phyloP scores from a whole-genome alignment of 2,329 filamentous ascomycete genomes.

The Neofusicoccum cordaticola region DNA sequence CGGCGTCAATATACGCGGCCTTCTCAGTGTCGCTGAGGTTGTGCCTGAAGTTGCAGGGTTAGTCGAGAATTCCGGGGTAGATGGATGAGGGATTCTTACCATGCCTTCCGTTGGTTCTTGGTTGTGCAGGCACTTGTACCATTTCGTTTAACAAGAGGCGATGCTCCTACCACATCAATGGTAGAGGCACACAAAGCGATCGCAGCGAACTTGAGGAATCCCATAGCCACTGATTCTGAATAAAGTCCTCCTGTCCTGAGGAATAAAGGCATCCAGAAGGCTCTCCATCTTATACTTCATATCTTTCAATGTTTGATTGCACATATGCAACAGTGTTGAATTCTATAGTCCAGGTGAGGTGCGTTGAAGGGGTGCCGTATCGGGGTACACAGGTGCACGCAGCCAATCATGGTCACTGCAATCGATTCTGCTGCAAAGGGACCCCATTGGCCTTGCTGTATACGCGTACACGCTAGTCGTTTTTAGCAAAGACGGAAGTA shows the following conservation, averaged over 20 bases:
- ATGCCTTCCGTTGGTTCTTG: slow-evolving; percentile 4
- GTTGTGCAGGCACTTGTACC: neutral
- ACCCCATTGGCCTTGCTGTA: neutral
- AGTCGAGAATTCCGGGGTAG: neutral
- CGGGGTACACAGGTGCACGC: neutral
- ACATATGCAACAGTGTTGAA: neutral
- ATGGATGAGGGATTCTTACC: neutral
- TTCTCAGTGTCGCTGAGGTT: slow-evolving; percentile 10
- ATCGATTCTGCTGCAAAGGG: neutral
- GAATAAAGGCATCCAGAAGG: neutral
- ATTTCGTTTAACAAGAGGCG: neutral
- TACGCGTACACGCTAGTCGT: neutral
- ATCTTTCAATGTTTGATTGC: neutral
- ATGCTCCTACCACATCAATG: neutral
- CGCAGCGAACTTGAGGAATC: neutral
- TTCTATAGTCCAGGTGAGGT: neutral
- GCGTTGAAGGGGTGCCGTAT: neutral
- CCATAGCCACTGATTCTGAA: neutral
- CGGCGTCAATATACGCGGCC: slow-evolving; percentile 16
- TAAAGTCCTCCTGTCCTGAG: neutral
- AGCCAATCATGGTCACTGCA: neutral
- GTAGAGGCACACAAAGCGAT: neutral
- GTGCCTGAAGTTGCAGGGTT: neutral
- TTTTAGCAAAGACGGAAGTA: neutral
- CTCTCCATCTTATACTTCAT: neutral